Evolutionary conservation across 2,329 filamentous ascomycete genomes (phyloP).

Genomic region (Leptoxyphium fumago): DNA sequence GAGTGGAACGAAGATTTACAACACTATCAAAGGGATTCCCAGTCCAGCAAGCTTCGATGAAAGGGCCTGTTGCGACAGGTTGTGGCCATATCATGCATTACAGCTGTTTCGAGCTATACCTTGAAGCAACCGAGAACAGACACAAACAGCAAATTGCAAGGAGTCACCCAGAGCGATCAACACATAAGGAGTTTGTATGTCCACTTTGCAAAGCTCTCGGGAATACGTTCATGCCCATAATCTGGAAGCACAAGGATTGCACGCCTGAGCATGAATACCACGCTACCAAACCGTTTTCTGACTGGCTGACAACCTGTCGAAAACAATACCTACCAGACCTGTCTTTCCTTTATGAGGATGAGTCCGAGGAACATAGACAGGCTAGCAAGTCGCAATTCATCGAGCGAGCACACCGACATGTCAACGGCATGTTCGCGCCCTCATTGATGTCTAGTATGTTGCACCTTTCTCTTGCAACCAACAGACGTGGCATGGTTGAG

Average conservation of each 20-base stretch:
- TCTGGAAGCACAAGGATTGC: conserved; percentile 84
- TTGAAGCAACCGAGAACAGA: conserved; percentile 65
- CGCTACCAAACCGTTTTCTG: conserved; percentile 43
- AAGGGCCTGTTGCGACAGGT: conserved; percentile 72
- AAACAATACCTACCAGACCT: conserved; percentile 1
- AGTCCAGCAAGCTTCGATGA: conserved; percentile 34
- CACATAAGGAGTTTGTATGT: conserved; percentile 81
- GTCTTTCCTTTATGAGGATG: background rate
- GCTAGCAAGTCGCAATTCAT: background rate
- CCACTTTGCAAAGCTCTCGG: conserved; percentile 93
- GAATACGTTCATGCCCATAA: conserved; percentile 84
- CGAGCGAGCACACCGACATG: conserved; percentile 7
- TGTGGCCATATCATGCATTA: conserved; percentile 99
- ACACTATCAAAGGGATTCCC: conserved; percentile 76
- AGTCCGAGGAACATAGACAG: background rate
- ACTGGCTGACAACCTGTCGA: conserved; percentile 42
- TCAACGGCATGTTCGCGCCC: conserved; percentile 15
- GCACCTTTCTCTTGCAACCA: conserved; percentile 10
- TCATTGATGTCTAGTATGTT: conserved; percentile 16
- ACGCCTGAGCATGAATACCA: conserved; percentile 54
- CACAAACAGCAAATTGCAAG: conserved; percentile 88
- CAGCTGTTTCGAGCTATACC: conserved; percentile 84
- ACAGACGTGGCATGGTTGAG: background rate
- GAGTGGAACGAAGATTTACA: background rate
- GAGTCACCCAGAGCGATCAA: conserved; percentile 74